These are phyloP conservation scores for Selenicereus undatus DNA, from an alignment of 148 eudicot genomes.

Conservation along the genomic window DNA sequence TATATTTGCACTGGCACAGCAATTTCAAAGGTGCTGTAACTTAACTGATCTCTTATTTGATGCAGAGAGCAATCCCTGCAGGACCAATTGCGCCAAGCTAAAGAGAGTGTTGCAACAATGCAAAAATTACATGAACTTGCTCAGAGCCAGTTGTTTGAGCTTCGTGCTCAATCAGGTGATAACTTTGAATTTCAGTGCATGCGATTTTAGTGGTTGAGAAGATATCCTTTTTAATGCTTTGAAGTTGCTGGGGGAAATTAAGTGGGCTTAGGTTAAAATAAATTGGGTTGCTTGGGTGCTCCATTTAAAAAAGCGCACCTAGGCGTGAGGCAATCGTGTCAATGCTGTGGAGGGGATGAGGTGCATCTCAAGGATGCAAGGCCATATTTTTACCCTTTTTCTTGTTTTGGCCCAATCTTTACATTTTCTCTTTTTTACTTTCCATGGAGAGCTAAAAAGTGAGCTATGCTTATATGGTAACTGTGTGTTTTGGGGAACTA, in stretches of 20 bases:
- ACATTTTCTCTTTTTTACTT: no score
- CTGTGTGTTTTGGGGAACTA: no score
- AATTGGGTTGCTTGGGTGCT: background rate
- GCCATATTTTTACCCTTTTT: no score
- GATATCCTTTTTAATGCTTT: background rate
- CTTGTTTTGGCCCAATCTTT: no score
- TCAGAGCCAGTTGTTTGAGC: slow-evolving; percentile 94
- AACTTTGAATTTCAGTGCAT: background rate
- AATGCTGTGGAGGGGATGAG: no score
- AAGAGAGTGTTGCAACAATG: slow-evolving; percentile 95
- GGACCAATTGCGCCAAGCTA: slow-evolving; percentile 93
- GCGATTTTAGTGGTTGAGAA: slow-evolving; percentile 1
- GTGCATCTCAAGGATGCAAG: no score
- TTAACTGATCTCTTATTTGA: slow-evolving; percentile 21
- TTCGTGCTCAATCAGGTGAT: slow-evolving; percentile 91
- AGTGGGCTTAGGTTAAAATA: background rate
- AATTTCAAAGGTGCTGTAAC: background rate
- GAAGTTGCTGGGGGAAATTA: background rate
- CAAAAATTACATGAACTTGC: slow-evolving; percentile 95
- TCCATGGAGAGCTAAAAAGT: no score
- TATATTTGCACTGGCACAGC: background rate
- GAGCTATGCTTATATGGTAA: no score
- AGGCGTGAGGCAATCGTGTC: no score
- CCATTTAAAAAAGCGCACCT: no score
- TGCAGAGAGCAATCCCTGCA: slow-evolving; percentile 90